phyloP scores from a whole-genome alignment of 2,329 filamentous ascomycete genomes.

The Fusarium fracticaudum region DNA sequence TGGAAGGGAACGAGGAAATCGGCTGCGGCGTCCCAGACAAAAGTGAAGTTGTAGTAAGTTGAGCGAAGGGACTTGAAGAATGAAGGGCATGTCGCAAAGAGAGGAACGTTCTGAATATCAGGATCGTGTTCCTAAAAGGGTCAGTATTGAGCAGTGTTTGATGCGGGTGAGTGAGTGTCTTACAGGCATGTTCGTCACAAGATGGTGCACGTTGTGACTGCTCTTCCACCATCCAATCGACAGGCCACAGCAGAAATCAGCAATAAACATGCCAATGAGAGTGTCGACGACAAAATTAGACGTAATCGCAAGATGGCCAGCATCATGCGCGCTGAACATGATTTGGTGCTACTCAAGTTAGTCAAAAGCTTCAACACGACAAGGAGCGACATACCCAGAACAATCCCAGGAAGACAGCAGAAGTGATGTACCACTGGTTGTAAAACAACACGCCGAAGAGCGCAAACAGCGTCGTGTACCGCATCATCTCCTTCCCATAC shows the following conservation, averaged over 20 bases:
- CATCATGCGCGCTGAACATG: constrained; percentile 75
- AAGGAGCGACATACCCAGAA: constrained; percentile 61
- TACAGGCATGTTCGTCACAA: constrained; percentile 70
- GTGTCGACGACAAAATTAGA: constrained; percentile 67
- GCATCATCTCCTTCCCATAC: constrained; percentile 67
- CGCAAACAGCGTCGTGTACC: constrained; percentile 62
- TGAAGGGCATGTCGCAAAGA: constrained; percentile 73
- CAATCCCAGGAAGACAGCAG: constrained; percentile 66
- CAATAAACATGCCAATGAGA: constrained; percentile 69
- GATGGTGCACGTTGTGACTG: constrained; percentile 74
- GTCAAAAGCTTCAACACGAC: neutral
- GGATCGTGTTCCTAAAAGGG: constrained; percentile 61
- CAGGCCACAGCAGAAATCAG: constrained; percentile 72
- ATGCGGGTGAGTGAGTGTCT: constrained; percentile 6
- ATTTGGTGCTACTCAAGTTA: constrained; percentile 65
- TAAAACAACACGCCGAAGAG: constrained; percentile 58
- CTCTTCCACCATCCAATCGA: constrained; percentile 77
- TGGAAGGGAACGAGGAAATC: constrained; percentile 69
- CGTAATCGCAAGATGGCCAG: constrained; percentile 71
- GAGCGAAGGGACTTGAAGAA: constrained; percentile 73
- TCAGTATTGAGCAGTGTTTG: neutral
- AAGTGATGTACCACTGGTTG: constrained; percentile 65
- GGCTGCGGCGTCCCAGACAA: constrained; percentile 70
- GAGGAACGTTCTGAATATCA: constrained; percentile 72
- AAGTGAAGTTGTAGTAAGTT: constrained; percentile 70